Evolutionary conservation across 306 rosid genomes (phyloP), one percentile per base, ranked within the genome.

Genomic region (Nissolia schottii): DNA sequence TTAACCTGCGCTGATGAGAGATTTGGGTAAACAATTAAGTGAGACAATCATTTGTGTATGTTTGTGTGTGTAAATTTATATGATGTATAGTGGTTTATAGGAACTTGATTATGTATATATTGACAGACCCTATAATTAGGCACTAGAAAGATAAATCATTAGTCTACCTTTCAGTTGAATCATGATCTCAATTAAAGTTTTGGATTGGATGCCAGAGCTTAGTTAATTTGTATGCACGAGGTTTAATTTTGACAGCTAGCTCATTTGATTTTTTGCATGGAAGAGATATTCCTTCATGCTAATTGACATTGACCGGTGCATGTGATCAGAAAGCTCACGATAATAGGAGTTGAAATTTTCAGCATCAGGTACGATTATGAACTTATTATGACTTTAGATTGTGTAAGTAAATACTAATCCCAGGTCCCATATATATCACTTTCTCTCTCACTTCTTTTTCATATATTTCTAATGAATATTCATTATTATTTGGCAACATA

Each of bases 381-480:
- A 74, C n/a, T n/a, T n/a, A 38, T 49, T 60, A 50, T 79, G 83
- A 67, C 76, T 67, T 73, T 57, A 49, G n/a, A n/a, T n/a, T n/a
- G n/a, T n/a, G n/a, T n/a, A 65, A 48, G 41, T 28, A 48, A 37
- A 37, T 37, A 11, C 11, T 45, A 45, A 45, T 45, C 51, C 18
- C 15, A n/a, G 20, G 51, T 45, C 51, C 51, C 51, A 45, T 45
- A 15, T 45, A 45, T 45, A 15, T 45, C 20, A 10, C 43, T 8
- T 37, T 9, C 3, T 37, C 3, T 37, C 13, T 37, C 43, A 37
- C 40, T 34, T 2, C 40, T 34, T 34, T 34, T 34, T n/a, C n/a
- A n/a, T 8, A 34, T 37, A 10, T 8, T 8, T 37, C 43, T n/a
- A n/a, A n/a, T n/a, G n/a, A n/a, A n/a, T n/a, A n/a, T n/a, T n/a